phyloP scores from a whole-genome alignment of 2,329 filamentous ascomycete species.

The Cladosporium cucumerinum region DNA sequence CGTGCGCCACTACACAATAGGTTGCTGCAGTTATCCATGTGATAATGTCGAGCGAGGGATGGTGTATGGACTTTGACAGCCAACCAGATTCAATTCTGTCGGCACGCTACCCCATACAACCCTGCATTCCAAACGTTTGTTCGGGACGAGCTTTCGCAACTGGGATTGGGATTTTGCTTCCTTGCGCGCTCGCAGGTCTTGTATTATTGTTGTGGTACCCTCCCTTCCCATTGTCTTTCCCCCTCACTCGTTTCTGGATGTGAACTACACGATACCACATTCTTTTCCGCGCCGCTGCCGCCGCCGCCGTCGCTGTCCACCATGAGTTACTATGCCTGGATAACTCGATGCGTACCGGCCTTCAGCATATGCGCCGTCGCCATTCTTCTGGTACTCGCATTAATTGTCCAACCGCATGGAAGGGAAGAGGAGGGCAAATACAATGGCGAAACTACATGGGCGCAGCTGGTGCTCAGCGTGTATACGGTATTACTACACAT shows the following conservation, averaged over 20 bases:
- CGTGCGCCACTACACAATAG: neutral
- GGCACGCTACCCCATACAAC: constrained; percentile 10
- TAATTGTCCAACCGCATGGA: constrained; percentile 29
- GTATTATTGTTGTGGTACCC: constrained; percentile 14
- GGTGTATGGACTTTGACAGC: constrained; percentile 1
- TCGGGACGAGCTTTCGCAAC: neutral
- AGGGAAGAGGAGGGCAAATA: constrained; percentile 23
- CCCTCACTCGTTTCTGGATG: constrained; percentile 12
- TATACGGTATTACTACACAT: constrained; percentile 65
- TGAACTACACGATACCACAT: neutral
- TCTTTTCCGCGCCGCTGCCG: constrained; percentile 8
- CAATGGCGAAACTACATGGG: constrained; percentile 28
- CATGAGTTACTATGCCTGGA: constrained; percentile 23
- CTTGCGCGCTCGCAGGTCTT: neutral
- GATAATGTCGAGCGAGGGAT: constrained; percentile 9
- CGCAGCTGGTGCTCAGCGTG: constrained; percentile 35
- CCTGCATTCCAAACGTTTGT: constrained; percentile 3
- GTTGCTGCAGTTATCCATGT: neutral
- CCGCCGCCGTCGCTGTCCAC: neutral
- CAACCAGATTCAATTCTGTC: neutral
- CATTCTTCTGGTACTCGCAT: constrained; percentile 27
- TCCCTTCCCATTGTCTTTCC: constrained; percentile 11
- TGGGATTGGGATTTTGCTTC: constrained; percentile 5
- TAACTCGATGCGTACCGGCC: constrained; percentile 30
- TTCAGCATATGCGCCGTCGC: constrained; percentile 27